These are phyloP conservation scores for Caloboletus firmus DNA, from an alignment of 1,284 basidiomycete genomes.

Conservation along the genomic window DNA sequence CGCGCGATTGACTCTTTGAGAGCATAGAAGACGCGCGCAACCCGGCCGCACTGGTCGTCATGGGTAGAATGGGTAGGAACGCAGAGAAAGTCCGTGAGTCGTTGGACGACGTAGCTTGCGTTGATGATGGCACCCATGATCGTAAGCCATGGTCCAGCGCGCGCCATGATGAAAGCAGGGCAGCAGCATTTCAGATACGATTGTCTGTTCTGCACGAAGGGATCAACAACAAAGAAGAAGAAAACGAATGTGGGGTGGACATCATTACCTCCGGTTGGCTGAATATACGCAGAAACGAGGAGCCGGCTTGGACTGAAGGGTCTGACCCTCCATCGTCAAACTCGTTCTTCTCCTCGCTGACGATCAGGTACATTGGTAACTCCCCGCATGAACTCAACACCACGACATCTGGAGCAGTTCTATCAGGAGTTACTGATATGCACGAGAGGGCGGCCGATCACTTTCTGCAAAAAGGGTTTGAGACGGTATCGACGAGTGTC, in stretches of 20 bases:
- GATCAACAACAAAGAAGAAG: not conserved
- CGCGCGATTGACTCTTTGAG: conserved; percentile 7
- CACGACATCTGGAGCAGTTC: not conserved
- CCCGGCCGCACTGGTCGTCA: not conserved
- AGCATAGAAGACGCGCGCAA: conserved; percentile 11
- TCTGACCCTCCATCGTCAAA: conserved; percentile 9
- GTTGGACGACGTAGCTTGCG: conserved; percentile 9
- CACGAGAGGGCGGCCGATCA: not conserved
- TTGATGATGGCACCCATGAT: conserved; percentile 16
- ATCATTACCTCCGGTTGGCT: conserved; percentile 2
- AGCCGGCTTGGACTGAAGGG: conserved; percentile 13
- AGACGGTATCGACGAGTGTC: not conserved
- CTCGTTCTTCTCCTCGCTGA: conserved; percentile 12
- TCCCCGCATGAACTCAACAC: accelerated
- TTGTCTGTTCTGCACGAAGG: not conserved
- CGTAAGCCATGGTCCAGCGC: conserved; percentile 18
- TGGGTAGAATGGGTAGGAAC: conserved; percentile 11
- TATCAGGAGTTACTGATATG: not conserved
- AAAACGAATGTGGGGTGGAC: too few relatives aligned
- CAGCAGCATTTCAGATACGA: conserved; percentile 2
- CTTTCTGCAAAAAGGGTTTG: not conserved
- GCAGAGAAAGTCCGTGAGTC: conserved; percentile 23
- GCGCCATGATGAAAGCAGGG: conserved; percentile 10
- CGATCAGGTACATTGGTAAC: not conserved
- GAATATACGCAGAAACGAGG: conserved; percentile 7